These are phyloP conservation scores for Monilinia polystroma DNA, from an alignment of 2,329 filamentous ascomycete species.

Conservation along the genomic window DNA sequence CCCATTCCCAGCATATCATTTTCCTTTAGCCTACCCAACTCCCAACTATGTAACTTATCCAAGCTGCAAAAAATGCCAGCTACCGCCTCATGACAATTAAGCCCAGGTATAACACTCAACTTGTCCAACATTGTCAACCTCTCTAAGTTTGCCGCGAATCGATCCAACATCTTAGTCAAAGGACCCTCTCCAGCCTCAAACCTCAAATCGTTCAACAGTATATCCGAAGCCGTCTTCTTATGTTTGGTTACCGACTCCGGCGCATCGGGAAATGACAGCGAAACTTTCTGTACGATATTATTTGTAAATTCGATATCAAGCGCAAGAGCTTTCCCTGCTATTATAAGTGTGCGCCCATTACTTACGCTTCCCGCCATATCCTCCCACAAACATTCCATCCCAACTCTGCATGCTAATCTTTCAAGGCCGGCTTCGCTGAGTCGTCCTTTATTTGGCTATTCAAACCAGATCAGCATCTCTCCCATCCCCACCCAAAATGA, in stretches of 20 bases:
- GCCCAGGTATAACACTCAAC: constrained; percentile 63
- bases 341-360: constrained; percentile 55
- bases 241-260: constrained; percentile 58
- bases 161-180: constrained; percentile 67
- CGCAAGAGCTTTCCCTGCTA: constrained; percentile 60
- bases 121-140: constrained; percentile 68
- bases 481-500: neutral
- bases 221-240: constrained; percentile 60
- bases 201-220: constrained; percentile 64
- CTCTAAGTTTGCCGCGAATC: constrained; percentile 70
- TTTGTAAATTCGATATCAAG: constrained; percentile 62
- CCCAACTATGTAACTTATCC: constrained; percentile 67
- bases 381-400: constrained; percentile 64
- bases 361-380: constrained; percentile 48
- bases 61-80: constrained; percentile 71
- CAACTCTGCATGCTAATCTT: constrained; percentile 64
- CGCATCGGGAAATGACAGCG: constrained; percentile 62
- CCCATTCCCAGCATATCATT: constrained; percentile 47
- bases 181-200: constrained; percentile 58
- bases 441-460: constrained; percentile 52
- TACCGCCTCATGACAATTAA: constrained; percentile 77
- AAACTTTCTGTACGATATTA: constrained; percentile 61
- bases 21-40: constrained; percentile 58
- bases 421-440: constrained; percentile 76
- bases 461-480: constrained; percentile 26